Evolutionary conservation across 2,329 filamentous ascomycete genomes (phyloP).

Genomic region (Fusarium zealandicum): DNA sequence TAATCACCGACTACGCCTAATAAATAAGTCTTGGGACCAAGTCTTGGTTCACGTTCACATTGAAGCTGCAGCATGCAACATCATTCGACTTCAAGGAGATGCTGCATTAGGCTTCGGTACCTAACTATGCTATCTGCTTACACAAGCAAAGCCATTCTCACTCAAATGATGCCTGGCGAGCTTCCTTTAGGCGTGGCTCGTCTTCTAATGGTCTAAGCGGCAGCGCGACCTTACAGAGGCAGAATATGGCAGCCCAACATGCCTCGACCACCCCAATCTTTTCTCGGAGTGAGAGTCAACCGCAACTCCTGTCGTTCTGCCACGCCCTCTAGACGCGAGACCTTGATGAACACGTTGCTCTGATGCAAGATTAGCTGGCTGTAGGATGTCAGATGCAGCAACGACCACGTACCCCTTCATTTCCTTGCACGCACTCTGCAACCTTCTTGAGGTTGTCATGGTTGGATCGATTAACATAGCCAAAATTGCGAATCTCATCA

Average conservation of each 20-base stretch:
- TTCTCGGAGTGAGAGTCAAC: slow-evolving; percentile 76
- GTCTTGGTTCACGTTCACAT: not conserved
- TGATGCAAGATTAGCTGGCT: slow-evolving; percentile 49
- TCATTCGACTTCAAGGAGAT: not conserved
- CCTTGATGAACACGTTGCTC: slow-evolving; percentile 74
- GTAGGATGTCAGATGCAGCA: not conserved
- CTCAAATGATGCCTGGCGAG: not conserved
- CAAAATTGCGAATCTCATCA: slow-evolving; percentile 86
- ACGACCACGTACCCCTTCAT: slow-evolving; percentile 76
- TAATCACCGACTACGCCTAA: slow-evolving; percentile 3
- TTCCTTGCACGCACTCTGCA: slow-evolving; percentile 87
- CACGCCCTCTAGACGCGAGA: slow-evolving; percentile 58
- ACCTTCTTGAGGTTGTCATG: slow-evolving; percentile 87
- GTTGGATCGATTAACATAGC: slow-evolving; percentile 81
- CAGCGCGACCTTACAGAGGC: slow-evolving; percentile 63
- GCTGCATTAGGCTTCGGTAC: not conserved
- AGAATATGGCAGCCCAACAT: slow-evolving; percentile 90
- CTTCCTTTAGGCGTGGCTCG: not conserved
- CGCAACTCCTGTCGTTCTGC: slow-evolving; percentile 64
- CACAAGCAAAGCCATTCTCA: not conserved
- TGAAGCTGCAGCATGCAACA: not conserved
- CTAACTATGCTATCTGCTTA: slow-evolving; percentile 2
- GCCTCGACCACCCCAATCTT: slow-evolving; percentile 89
- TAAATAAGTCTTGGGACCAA: not conserved
- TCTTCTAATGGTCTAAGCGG: not conserved